phyloP scores from a whole-genome alignment of 495 filamentous ascomycete genomes.

The Talaromyces ruber region DNA sequence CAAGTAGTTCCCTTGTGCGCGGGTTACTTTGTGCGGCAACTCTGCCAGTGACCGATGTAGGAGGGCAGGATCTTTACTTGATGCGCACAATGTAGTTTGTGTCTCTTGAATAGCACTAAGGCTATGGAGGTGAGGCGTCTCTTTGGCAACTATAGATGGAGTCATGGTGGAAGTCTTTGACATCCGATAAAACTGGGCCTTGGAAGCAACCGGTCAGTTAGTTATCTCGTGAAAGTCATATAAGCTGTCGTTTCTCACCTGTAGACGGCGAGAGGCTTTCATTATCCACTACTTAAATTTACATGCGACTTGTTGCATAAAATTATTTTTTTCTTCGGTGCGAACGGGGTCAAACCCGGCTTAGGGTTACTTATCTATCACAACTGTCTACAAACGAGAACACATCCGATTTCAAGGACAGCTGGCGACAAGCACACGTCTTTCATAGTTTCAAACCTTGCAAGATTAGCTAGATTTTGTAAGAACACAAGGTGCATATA shows the following conservation, averaged over 20 bases:
- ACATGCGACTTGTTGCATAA: neutral
- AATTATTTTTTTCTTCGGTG: neutral
- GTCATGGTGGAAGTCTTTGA: neutral
- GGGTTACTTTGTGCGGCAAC: conserved; percentile 13
- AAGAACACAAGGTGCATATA: neutral
- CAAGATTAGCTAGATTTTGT: too few species aligned
- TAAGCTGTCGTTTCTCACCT: neutral
- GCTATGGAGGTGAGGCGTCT: neutral
- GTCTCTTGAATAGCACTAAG: neutral
- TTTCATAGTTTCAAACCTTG: neutral
- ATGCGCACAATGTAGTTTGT: neutral
- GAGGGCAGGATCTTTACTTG: neutral
- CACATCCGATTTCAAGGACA: neutral
- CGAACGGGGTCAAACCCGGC: neutral
- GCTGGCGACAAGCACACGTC: neutral
- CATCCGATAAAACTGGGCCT: neutral
- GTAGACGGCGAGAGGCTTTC: neutral
- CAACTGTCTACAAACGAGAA: neutral
- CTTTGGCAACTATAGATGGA: neutral
- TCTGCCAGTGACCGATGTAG: conserved; percentile 19
- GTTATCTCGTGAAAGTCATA: neutral
- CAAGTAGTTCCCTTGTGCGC: conserved; percentile 14
- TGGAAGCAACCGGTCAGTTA: neutral
- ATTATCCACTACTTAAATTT: neutral
- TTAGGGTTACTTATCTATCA: neutral